Evolutionary conservation across 2,329 filamentous ascomycete genomes (phyloP).

Genomic region (Purpureocillium lavendulum): DNA sequence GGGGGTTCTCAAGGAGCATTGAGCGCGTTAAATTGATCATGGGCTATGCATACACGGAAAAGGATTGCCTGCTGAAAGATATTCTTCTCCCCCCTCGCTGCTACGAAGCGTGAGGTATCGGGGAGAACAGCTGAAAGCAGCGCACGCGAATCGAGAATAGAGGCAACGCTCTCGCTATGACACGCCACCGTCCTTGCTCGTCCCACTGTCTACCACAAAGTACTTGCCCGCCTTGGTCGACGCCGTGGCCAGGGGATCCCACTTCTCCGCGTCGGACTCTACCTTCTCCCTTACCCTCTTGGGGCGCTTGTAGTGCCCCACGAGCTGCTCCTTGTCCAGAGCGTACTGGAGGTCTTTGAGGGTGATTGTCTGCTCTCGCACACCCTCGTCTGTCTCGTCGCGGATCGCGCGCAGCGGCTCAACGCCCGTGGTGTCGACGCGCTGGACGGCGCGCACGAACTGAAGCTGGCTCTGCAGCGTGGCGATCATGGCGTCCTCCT

Average conservation of each 20-base stretch:
- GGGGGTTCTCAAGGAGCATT: too few species aligned
- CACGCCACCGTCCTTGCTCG: constrained; percentile 17
- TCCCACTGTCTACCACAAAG: constrained; percentile 66
- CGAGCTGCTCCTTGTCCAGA: constrained; percentile 50
- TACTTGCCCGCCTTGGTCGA: constrained; percentile 60
- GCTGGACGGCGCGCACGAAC: constrained; percentile 83
- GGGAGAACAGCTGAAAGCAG: too few species aligned
- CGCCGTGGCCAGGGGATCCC: constrained; percentile 63
- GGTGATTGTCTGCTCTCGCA: constrained; percentile 50
- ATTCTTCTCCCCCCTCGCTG: too few species aligned
- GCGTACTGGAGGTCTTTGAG: constrained; percentile 47
- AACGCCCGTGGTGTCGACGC: constrained; percentile 64
- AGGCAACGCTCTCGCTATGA: not conserved
- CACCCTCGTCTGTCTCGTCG: constrained; percentile 65
- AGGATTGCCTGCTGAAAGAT: not conserved
- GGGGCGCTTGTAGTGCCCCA: constrained; percentile 45
- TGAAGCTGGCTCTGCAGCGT: constrained; percentile 76
- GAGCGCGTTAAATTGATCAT: too few species aligned
- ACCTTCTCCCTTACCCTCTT: constrained; percentile 24
- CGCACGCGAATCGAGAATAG: too few species aligned
- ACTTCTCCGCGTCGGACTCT: constrained; percentile 48
- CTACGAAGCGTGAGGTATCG: too few species aligned
- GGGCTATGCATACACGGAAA: too few species aligned
- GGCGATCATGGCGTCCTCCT: constrained; percentile 62
- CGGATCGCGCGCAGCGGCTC: constrained; percentile 70